Conservation (phyloP, 768 basidiomycete species). For the Lactarius pseudohatsudake region DNA sequence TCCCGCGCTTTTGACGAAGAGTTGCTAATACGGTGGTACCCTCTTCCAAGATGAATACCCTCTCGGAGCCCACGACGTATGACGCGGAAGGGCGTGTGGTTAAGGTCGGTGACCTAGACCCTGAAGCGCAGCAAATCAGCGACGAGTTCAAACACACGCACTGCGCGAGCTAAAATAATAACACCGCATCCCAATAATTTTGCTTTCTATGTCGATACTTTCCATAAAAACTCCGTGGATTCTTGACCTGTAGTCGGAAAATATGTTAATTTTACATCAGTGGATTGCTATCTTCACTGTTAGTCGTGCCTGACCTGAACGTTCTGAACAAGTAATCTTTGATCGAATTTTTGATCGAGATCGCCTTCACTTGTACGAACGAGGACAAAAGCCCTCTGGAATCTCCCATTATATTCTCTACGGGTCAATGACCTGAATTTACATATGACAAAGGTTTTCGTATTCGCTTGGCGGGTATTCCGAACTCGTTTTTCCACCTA, state of each 20-base stretch:
- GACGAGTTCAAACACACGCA: conserved; percentile 62
- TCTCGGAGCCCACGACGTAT: conserved; percentile 46
- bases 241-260: background rate
- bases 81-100: conserved; percentile 55
- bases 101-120: conserved; percentile 49
- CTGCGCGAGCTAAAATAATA: conserved; percentile 14
- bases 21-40: background rate
- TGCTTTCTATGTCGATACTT: conserved; percentile 3
- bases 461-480: no score
- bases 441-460: no score
- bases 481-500: no score
- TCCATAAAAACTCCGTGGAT: conserved; percentile 6
- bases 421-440: no score
- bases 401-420: background rate
- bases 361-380: background rate
- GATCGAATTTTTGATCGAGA: background rate
- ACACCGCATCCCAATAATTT: background rate
- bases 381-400: background rate
- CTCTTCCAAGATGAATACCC: conserved; percentile 17
- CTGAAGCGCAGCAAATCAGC: conserved; percentile 57
- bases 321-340: background rate
- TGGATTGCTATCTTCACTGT: background rate
- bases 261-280: conserved; percentile 1
- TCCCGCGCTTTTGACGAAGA: background rate
- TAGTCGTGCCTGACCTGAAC: background rate